phyloP scores from a whole-genome alignment of 2,329 filamentous ascomycete species.

The Botrytis aclada region DNA sequence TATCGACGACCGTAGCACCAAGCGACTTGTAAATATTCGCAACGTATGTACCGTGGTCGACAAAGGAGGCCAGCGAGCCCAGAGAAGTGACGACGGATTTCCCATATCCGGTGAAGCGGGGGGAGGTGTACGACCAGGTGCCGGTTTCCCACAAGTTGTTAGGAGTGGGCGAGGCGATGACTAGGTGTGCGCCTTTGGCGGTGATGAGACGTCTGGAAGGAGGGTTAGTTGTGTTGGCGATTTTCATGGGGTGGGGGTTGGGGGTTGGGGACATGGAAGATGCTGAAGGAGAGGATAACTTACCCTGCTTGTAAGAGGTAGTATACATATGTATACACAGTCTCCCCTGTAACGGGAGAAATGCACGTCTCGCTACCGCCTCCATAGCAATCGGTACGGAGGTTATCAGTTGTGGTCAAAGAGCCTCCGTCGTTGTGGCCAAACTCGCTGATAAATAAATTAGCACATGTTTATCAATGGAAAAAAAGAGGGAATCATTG shows the following conservation, averaged over 20 bases:
- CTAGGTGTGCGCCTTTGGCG: slow-evolving; percentile 57
- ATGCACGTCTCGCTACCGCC: slow-evolving; percentile 46
- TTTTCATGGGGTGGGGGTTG: not conserved
- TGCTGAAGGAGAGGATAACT: not conserved
- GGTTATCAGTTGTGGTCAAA: slow-evolving; percentile 53
- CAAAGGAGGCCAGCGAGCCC: slow-evolving; percentile 45
- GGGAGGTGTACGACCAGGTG: slow-evolving; percentile 44
- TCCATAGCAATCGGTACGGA: slow-evolving; percentile 54
- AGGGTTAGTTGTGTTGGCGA: slow-evolving; percentile 17
- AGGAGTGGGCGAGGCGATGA: slow-evolving; percentile 59
- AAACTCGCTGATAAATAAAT: slow-evolving; percentile 39
- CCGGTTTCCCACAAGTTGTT: slow-evolving; percentile 62
- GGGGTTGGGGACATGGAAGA: not conserved
- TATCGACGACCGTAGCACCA: slow-evolving; percentile 47
- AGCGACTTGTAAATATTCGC: slow-evolving; percentile 49
- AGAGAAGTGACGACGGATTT: slow-evolving; percentile 43
- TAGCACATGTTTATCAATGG: not conserved
- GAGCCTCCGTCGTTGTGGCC: slow-evolving; percentile 68
- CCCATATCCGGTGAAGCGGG: slow-evolving; percentile 57
- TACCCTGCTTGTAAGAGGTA: slow-evolving; percentile 26
- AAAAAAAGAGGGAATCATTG: not conserved
- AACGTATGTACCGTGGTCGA: slow-evolving; percentile 57
- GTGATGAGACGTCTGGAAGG: slow-evolving; percentile 34
- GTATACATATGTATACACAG: slow-evolving; percentile 35
- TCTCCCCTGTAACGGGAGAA: slow-evolving; percentile 46